These are phyloP conservation scores for Irpex lacteus DNA, from an alignment of 1,284 basidiomycete species.

Conservation along the genomic window DNA sequence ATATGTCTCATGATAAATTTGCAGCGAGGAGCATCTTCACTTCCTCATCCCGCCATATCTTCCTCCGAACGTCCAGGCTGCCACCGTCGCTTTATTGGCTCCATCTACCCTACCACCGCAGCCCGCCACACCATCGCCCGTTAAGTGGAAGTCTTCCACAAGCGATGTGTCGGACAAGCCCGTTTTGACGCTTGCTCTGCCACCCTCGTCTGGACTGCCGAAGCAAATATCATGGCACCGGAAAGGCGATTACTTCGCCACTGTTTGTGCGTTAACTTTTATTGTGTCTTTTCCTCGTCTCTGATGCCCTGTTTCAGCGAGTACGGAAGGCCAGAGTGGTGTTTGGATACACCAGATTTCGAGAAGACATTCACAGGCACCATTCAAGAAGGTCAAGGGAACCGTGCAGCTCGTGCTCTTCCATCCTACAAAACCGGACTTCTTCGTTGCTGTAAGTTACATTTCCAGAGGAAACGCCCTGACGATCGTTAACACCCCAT, in stretches of 20 bases:
- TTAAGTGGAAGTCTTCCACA: conserved; percentile 63
- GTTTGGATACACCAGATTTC: conserved; percentile 96
- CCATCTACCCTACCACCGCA: conserved; percentile 62
- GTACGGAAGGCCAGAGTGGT: conserved; percentile 61
- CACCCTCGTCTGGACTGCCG: conserved; percentile 70
- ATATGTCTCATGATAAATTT: conserved; percentile 6
- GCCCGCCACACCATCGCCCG: conserved; percentile 54
- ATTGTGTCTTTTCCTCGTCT: not conserved
- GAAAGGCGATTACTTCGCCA: conserved; percentile 94
- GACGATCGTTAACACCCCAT: conserved; percentile 1
- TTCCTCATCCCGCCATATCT: conserved; percentile 84
- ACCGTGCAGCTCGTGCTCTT: conserved; percentile 89
- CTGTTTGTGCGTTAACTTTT: conserved; percentile 63
- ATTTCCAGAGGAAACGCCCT: not conserved
- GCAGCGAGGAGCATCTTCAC: conserved; percentile 76
- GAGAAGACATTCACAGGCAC: conserved; percentile 93
- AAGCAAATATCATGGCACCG: conserved; percentile 93
- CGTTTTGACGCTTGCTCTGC: conserved; percentile 58
- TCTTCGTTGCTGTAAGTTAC: conserved; percentile 89
- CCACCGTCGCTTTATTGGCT: conserved; percentile 66
- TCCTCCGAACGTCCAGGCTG: conserved; percentile 50
- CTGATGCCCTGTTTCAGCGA: conserved; percentile 40
- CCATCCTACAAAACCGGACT: conserved; percentile 92
- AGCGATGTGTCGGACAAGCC: conserved; percentile 51
- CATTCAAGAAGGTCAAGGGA: conserved; percentile 94